Conservation (phyloP, 805 yeast genomes). For the Barnettozyma sp. region DNA sequence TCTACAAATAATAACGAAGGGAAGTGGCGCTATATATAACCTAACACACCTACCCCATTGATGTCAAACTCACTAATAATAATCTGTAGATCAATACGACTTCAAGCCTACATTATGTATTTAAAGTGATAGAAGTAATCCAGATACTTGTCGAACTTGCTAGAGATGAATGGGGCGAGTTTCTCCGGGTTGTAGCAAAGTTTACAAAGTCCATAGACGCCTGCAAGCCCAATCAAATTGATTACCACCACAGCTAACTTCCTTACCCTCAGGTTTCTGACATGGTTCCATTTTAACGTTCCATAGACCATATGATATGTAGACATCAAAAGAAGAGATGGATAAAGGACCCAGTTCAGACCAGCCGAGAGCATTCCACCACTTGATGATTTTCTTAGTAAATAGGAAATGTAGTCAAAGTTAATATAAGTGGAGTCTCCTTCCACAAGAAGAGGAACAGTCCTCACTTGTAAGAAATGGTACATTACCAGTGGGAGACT, state of each 20-base stretch:
- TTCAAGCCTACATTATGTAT: no score
- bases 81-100: no score
- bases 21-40: constrained; percentile 8
- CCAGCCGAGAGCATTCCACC: constrained; percentile 21
- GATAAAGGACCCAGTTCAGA: constrained; percentile 28
- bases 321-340: constrained; percentile 31
- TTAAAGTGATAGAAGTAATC: constrained; percentile 8
- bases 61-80: no score
- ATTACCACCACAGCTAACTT: constrained; percentile 39
- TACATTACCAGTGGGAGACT: constrained; percentile 36
- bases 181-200: constrained; percentile 5
- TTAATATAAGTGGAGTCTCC: constrained; percentile 58
- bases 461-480: constrained; percentile 44
- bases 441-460: constrained; percentile 46
- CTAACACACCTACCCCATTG: no score
- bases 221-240: constrained; percentile 27
- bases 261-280: constrained; percentile 35
- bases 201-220: constrained; percentile 33
- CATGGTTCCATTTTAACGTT: constrained; percentile 37
- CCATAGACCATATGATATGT: constrained; percentile 55
- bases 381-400: constrained; percentile 23
- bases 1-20: constrained; percentile 2
- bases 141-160: constrained; percentile 17
- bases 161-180: constrained; percentile 14
- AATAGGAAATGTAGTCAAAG: constrained; percentile 44